Conservation (phyloP, 1,284 basidiomycete genomes). For the Amylostereum chailletii region DNA sequence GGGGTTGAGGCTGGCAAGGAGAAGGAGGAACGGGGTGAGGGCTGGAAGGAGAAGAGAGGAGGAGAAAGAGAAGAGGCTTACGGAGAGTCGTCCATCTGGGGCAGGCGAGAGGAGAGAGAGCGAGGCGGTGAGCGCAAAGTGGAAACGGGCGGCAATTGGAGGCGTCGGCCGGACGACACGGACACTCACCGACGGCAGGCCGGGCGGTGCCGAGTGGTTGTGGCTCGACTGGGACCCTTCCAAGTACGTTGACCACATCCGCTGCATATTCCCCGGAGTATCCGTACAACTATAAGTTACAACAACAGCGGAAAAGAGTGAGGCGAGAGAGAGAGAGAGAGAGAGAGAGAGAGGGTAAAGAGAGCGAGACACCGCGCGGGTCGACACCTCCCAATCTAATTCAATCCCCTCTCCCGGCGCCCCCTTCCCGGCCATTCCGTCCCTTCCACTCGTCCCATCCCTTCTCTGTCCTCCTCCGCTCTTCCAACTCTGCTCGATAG, state of each 20-base stretch:
- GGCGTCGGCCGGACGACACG: neutral
- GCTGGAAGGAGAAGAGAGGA: neutral
- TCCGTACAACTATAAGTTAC: neutral
- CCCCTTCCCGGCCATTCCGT: too few relatives aligned
- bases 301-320: too few relatives aligned
- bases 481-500: too few relatives aligned
- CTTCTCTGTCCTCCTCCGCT: too few relatives aligned
- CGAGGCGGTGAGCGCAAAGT: neutral
- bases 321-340: too few relatives aligned
- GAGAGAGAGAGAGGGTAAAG: too few relatives aligned
- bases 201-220: neutral
- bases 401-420: too few relatives aligned
- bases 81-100: neutral
- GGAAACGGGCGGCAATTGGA: neutral
- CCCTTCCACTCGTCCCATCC: too few relatives aligned
- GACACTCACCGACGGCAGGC: neutral
- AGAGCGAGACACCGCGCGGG: too few relatives aligned
- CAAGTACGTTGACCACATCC: slow-evolving; percentile 15
- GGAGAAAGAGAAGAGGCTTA: neutral
- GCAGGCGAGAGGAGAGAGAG: neutral
- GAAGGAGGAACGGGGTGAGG: neutral
- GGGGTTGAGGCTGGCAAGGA: slow-evolving; percentile 1
- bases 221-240: slow-evolving; percentile 2
- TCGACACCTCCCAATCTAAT: too few relatives aligned
- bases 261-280: slow-evolving; percentile 11